A percentile compares a stretch with the other conserved stretches of the same genome.
Conservation (phyloP, 2,329 filamentous ascomycete species). For the Trichophyton benhamiae region DNA sequence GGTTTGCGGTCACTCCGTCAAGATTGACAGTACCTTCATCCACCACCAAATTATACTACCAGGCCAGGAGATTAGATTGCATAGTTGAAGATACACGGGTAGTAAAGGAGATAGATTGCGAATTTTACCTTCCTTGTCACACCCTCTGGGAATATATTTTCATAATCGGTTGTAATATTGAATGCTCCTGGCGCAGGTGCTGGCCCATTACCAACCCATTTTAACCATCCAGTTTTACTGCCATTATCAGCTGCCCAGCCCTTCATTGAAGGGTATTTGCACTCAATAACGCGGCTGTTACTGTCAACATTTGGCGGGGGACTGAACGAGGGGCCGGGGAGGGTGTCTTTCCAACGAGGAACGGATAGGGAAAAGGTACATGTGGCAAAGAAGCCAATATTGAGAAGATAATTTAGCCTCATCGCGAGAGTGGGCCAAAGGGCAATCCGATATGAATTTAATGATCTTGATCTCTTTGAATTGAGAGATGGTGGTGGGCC, state of each 20-base stretch:
- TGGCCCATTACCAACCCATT: constrained; percentile 8
- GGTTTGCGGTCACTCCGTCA: background rate
- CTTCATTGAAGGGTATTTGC: constrained; percentile 9
- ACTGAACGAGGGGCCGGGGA: background rate
- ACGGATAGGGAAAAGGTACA: background rate
- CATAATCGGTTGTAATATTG: constrained; percentile 9
- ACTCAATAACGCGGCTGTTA: constrained; percentile 7
- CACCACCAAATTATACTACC: background rate
- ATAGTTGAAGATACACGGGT: background rate
- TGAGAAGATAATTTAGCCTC: background rate
- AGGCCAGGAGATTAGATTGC: background rate
- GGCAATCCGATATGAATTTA: background rate
- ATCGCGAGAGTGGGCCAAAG: background rate
- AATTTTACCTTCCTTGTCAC: constrained; percentile 7
- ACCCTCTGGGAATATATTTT: constrained; percentile 8
- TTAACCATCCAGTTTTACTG: constrained; percentile 10
- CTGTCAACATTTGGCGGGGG: constrained; percentile 10
- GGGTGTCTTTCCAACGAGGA: background rate
- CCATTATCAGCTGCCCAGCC: constrained; percentile 6
- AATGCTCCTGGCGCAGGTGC: constrained; percentile 4
- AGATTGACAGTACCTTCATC: constrained; percentile 1
- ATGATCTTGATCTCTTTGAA: background rate
- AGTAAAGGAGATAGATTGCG: background rate
- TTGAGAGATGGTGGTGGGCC: background rate
- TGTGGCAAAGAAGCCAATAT: background rate